phyloP scores from a whole-genome alignment of 768 basidiomycete genomes.

The Tricholoma furcatifolium region DNA sequence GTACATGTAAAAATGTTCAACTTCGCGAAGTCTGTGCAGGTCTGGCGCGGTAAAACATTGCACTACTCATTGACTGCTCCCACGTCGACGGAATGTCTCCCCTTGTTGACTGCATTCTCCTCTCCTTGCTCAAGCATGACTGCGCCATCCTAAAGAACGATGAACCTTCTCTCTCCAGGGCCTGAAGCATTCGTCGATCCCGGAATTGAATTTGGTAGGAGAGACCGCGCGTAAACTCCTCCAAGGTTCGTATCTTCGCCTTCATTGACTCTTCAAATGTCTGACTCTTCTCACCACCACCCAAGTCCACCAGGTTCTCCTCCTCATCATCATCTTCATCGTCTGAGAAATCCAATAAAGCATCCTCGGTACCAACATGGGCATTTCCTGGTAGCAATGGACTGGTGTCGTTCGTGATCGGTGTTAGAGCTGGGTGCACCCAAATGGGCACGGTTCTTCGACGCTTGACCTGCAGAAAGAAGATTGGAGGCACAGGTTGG shows the following conservation, averaged over 20 bases:
- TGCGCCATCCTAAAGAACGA: neutral
- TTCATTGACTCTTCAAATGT: slow-evolving; percentile 1
- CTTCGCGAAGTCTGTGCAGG: neutral
- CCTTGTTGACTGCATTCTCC: neutral
- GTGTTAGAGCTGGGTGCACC: neutral
- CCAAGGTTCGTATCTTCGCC: neutral
- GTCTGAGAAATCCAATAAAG: neutral
- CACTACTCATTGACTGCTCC: slow-evolving; percentile 2
- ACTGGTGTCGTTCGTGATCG: neutral
- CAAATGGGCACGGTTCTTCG: neutral
- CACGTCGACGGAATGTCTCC: neutral
- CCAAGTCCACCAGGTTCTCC: neutral
- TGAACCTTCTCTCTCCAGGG: neutral
- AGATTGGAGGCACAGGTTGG: slow-evolving; percentile 18
- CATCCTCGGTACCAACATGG: neutral
- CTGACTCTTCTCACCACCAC: neutral
- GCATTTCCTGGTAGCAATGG: neutral
- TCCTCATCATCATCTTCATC: neutral
- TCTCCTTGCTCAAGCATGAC: neutral
- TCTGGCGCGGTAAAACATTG: neutral
- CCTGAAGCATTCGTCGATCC: neutral
- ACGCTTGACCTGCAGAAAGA: slow-evolving; percentile 12
- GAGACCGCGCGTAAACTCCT: neutral
- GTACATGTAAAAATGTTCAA: neutral
- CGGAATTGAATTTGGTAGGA: neutral